phyloP scores from a whole-genome alignment of 1,284 basidiomycete genomes.

The Xanthoconium separans region DNA sequence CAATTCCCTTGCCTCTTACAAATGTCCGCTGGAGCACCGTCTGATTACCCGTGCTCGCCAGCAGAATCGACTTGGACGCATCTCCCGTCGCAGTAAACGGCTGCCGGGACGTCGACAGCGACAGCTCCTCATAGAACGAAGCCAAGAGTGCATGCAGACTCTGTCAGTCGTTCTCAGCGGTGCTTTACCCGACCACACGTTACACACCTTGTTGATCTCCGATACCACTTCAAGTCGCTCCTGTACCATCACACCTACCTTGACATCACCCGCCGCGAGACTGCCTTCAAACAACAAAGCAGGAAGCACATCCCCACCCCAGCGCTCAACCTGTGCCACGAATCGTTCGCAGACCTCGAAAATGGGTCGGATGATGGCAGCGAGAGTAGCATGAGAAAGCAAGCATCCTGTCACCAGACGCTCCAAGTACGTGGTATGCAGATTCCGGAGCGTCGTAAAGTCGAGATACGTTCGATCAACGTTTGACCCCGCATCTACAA shows the following conservation, averaged over 20 bases:
- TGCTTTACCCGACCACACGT: slow-evolving; percentile 3
- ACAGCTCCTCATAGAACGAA: slow-evolving; percentile 77
- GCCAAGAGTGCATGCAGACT: slow-evolving; percentile 61
- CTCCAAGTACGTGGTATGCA: slow-evolving; percentile 81
- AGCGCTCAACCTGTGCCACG: slow-evolving; percentile 80
- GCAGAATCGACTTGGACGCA: slow-evolving; percentile 65
- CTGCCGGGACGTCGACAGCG: slow-evolving; percentile 68
- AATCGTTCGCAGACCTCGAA: slow-evolving; percentile 83
- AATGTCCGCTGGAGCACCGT: slow-evolving; percentile 52
- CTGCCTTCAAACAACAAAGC: slow-evolving; percentile 80
- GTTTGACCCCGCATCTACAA: slow-evolving; percentile 11
- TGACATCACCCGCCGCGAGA: slow-evolving; percentile 47
- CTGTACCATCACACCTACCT: slow-evolving; percentile 66
- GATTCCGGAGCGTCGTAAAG: slow-evolving; percentile 78
- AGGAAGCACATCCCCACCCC: slow-evolving; percentile 90
- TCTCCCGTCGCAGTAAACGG: slow-evolving; percentile 57
- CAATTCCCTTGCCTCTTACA: slow-evolving; percentile 47
- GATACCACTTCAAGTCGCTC: slow-evolving; percentile 67
- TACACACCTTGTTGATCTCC: slow-evolving; percentile 69
- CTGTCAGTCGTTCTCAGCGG: slow-evolving; percentile 36
- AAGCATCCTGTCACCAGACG: slow-evolving; percentile 79
- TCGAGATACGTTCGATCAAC: slow-evolving; percentile 51
- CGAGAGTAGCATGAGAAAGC: slow-evolving; percentile 65
- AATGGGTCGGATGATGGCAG: slow-evolving; percentile 65
- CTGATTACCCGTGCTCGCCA: slow-evolving; percentile 61